Base-by-base conservation (phyloP, 176 grass and related monocot species). In the Urochloa ruziziensis region DNA sequence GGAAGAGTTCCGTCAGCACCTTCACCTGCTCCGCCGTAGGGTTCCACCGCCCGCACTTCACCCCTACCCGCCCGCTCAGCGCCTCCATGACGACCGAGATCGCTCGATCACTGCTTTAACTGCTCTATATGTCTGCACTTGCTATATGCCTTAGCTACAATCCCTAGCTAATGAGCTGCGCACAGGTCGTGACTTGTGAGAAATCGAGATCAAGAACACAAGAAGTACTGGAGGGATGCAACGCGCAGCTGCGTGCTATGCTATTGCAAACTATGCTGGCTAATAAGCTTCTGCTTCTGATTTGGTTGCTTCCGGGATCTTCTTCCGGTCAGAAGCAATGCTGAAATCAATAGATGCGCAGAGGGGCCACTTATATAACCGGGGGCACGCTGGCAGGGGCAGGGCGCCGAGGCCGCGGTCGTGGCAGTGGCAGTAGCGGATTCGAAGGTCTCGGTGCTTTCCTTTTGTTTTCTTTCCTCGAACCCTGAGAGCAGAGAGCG, bases 11-110 rank as follows among this genome's bases (percentile, higher is more conserved):
- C 52, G 93, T 92, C 60, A 98, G 86, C 16, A 96, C 91, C 85
- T 92, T 98, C 67, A 98, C 93, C 76, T 98, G 96, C 84, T 98
- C 96, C 24, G 85, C 88, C 73, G 96, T 98, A 35, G 96, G 96
- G 79, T 98, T 98, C 96, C 96, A 98, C 62, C 96, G 79, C 80
- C 93, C 96, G 46, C 97, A 99, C 88, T 99, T 99, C 37, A 90
- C 93, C 3, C 93, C 93, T 0, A 91, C 91, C 16, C 87, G 64
- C 42, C 82, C 54, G 74, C 89, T 84, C 52, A 91, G 84, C 42
- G 75, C 80, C 84, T 91, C 89, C 89, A 87, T 87, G 27, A 32
- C 46, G 14, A 16, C n/a, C 43, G 43, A n/a, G 17, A 28, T 19
- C 73, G 21, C 11, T 81, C 33, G 62, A 53, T 13, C 47, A 13